Evolutionary conservation across 495 filamentous ascomycete species (phyloP), one percentile per base, ranked within the genome.

Genomic region (Aspergillus heteromorphus): DNA sequence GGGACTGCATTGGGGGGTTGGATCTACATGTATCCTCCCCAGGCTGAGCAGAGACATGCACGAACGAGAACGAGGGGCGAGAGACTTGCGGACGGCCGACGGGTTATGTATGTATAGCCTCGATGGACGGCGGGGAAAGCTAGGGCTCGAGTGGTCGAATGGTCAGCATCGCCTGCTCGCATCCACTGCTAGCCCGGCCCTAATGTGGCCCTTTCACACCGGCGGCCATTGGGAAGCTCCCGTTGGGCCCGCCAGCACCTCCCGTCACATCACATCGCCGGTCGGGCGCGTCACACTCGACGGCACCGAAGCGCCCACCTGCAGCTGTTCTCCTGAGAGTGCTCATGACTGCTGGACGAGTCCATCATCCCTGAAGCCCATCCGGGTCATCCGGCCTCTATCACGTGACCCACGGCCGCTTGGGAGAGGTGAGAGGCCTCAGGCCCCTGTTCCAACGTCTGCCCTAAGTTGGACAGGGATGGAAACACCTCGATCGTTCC

Each of bases 201-300:
- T 45, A 14, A 27, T 53, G 51, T 38, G 51, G 11, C 8, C 45
- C 19, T 8, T 58, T 42, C 56, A 53, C 40, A 40, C 45, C 40
- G 40, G 45, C 47, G 56, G 51, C 40, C 25, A 19, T 30, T 58
- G 50, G 55, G 55, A 53, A 53, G 17, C 27, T 53, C 27, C 55
- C 45, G 55, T 58, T 49, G 50, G 50, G 34, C 16, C 25, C 19
- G 42, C 25, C 53, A 45, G 40, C 51, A 40, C 42, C 36, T 58
- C 51, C 53, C 56, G 20, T 58, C 56, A 58, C 56, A 58, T 53
- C 55, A 18, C 7, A 27, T 38, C 34, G 21, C 48, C 50, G 50
- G 43, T 40, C 43, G 34, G 43, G 14, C 43, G 42, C 45, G 38
- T 58, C 56, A 58, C 56, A 54, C 45, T 53, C 18, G 55, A 29